Conservation (phyloP, 2,329 filamentous ascomycete species). For the Neocucurbitaria cava region DNA sequence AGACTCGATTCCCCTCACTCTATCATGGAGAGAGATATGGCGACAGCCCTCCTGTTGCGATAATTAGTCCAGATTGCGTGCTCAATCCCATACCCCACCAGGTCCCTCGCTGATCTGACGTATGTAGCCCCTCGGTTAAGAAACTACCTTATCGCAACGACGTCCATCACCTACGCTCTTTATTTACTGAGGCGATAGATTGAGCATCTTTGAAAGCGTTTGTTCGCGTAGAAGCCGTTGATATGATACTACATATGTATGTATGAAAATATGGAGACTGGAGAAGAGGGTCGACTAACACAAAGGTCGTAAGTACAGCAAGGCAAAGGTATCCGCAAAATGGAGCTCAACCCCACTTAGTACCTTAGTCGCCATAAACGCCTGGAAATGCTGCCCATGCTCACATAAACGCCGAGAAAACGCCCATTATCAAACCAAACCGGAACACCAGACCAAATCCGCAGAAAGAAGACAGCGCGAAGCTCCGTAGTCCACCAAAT, state of each 20-base stretch:
- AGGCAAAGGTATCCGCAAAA: conserved; percentile 2
- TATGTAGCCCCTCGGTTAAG: conserved; percentile 5
- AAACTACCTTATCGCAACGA: neutral
- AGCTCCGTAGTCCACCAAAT: neutral
- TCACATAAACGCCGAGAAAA: conserved; percentile 4
- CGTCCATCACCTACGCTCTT: neutral
- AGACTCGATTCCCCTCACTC: conserved; percentile 15
- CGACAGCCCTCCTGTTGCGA: conserved; percentile 33
- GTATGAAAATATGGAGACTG: neutral
- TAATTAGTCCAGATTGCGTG: conserved; percentile 41
- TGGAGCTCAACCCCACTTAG: conserved; percentile 7
- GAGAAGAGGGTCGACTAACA: neutral
- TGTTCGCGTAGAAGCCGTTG: neutral
- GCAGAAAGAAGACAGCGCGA: neutral
- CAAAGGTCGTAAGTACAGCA: neutral
- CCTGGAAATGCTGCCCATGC: conserved; percentile 2
- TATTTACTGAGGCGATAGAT: neutral
- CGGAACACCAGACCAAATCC: neutral
- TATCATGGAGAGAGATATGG: conserved; percentile 7
- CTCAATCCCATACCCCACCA: conserved; percentile 20
- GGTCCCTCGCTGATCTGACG: conserved; percentile 1
- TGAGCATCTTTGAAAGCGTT: neutral
- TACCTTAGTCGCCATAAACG: conserved; percentile 11
- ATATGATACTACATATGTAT: neutral
- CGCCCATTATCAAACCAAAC: neutral